Base-by-base conservation (phyloP, 306 rosid genomes). In the Hippophae gyantsensis region DNA sequence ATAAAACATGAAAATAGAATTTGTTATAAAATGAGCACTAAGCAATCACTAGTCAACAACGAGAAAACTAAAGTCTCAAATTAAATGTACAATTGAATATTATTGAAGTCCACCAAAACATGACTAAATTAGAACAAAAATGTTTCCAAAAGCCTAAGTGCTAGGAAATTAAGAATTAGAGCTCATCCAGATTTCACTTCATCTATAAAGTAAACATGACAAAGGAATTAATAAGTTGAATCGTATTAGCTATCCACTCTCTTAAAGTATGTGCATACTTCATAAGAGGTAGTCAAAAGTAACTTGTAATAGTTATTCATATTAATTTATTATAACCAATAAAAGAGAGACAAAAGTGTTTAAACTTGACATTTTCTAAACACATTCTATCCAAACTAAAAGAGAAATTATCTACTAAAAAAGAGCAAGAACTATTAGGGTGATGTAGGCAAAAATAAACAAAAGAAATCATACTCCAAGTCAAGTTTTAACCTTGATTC, bases 401-500 rank as follows among this genome's bases (percentile, higher is more conserved):
- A 18, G 38, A 4, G 5, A 32, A 32, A 32, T 2, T 32, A 32
- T 32, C 5, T 32, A 2, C 38, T 32, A 42, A 11, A 8, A 57
- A 7, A 13, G 5, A n/a, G 1, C 42, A 42, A 10, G 25, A 6
- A 41, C 7, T 10, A 42, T 2, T 3, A 23, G 14, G 27, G 9
- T 9, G 40, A 54, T 9, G 27, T 6, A 54, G 8, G 41, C 10
- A 13, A 57, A n/a, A 42, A 42, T 7, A 57, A 25, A 32, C 23
- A 18, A 1, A 43, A 56, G 42, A 32, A 12, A 61, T 50, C 26
- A 62, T 2, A 43, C 38, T 13, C n/a, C 32, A 47, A 58, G 54
- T 51, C 43, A 57, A 62, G 61, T 48, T 52, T 68, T 67, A 60
- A 89, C 97, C 93, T 89, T 86, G 96, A 74, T 85, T 89, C 69